These are phyloP conservation scores for Geotrichum europaeum DNA, from an alignment of 1,139 yeast genomes.

Conservation along the genomic window DNA sequence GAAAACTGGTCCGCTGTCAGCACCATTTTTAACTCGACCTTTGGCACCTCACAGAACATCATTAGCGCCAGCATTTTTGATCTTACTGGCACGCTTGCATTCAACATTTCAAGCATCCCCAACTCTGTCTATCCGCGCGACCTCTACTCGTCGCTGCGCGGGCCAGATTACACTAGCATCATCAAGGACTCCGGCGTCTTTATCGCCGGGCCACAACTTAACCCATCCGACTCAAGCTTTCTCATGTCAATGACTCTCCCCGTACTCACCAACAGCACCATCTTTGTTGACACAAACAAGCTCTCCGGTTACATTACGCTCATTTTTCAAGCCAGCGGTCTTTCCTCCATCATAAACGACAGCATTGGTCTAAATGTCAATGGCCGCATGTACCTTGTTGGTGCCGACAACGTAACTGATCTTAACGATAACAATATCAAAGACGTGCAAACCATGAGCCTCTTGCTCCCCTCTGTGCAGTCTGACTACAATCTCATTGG, in stretches of 20 bases:
- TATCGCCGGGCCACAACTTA: conserved; percentile 13
- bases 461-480: conserved; percentile 5
- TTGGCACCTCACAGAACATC: conserved; percentile 38
- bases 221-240: conserved; percentile 21
- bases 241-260: conserved; percentile 63
- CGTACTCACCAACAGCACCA: conserved; percentile 65
- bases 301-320: conserved; percentile 70
- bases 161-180: background rate
- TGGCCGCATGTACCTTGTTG: conserved; percentile 41
- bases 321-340: conserved; percentile 51
- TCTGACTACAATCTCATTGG: background rate
- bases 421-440: background rate
- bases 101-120: conserved; percentile 34
- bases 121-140: background rate
- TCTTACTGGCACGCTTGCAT: conserved; percentile 38
- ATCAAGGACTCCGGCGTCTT: conserved; percentile 22
- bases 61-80: conserved; percentile 68
- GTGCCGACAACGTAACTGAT: background rate
- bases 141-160: conserved; percentile 2
- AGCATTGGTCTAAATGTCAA: conserved; percentile 39
- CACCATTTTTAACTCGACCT: conserved; percentile 49
- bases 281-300: conserved; percentile 51
- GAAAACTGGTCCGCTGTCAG: conserved; percentile 43
- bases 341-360: conserved; percentile 48
- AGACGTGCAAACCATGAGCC: background rate